Base-by-base conservation (phyloP, 2,329 filamentous ascomycete species). In the Ophiostoma tasmaniense region DNA sequence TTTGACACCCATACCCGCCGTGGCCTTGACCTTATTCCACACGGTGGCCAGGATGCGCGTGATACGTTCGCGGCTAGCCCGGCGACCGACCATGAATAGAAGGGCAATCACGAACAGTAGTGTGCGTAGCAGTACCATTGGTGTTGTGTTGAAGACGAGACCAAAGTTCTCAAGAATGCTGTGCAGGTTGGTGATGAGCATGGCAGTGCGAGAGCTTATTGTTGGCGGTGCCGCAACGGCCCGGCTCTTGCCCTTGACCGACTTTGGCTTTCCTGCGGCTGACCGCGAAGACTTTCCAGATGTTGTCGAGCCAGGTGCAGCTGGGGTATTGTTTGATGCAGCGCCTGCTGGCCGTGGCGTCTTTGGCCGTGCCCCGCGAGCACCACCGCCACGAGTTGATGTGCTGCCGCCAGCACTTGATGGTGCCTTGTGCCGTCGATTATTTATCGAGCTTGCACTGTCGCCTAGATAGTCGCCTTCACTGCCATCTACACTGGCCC, bases 1-100 rank as follows among this genome's bases (percentile, higher is more conserved):
- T 81, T 97, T 98, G 72, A 96, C 91, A 1, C 94, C 95, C 94
- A 98, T 98, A 1, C 93, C 93, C 4, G 94, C 89, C 0, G 95
- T 98, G 64, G 88, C 85, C 76, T 86, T 88, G 55, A 97, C 81
- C 80, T 96, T 97, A 68, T 86, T 85, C 92, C 92, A 96, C 11
- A 87, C 88, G 35, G 84, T 82, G 52, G 85, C 85, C 61, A 96
- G 76, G 50, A 93, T 81, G 68, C 88, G 84, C 76, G 88, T 84
- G 45, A 97, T 78, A 72, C 90, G 85, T 73, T 96, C 88, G 55
- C 93, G 86, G 17, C 96, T 81, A 75, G 90, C 89, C 74, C 86
- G 85, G 74, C 91, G 85, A 70, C 91, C 90, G 70, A 97, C 81
- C 72, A 95, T 86, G 72, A 94, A 79, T 37, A 96, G 76, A 71